phyloP scores from a whole-genome alignment of 768 basidiomycete genomes.

The Chlorophyllum brunneum region DNA sequence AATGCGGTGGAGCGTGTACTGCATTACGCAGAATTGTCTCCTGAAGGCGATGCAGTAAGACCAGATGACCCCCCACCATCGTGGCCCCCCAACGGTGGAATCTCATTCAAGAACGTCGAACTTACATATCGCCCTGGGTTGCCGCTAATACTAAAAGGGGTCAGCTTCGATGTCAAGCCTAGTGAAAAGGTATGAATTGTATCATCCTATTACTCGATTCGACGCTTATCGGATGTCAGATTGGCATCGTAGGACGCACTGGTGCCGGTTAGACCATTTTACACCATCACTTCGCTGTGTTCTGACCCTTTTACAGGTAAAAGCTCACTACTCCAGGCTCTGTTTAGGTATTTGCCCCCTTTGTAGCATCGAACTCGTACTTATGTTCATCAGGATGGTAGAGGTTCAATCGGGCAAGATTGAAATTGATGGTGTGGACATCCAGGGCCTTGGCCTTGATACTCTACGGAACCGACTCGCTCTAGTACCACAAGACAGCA shows the following conservation, averaged over 20 bases:
- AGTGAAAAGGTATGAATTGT: conserved; percentile 56
- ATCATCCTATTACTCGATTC: neutral
- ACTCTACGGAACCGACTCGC: conserved; percentile 50
- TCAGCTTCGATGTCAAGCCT: conserved; percentile 50
- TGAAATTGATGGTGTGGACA: conserved; percentile 53
- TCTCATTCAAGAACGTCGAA: conserved; percentile 55
- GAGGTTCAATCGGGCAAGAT: conserved; percentile 57
- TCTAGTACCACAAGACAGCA: conserved; percentile 65
- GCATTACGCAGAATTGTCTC: conserved; percentile 60
- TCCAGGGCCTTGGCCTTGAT: conserved; percentile 49
- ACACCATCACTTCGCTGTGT: neutral
- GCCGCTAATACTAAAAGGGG: conserved; percentile 58
- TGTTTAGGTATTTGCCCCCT: conserved; percentile 36
- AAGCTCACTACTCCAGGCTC: conserved; percentile 53
- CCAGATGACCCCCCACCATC: conserved; percentile 41
- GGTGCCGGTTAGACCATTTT: conserved; percentile 31
- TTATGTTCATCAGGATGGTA: conserved; percentile 40
- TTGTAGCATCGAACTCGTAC: neutral
- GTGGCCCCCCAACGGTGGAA: conserved; percentile 50
- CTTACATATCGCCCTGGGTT: conserved; percentile 58
- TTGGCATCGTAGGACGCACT: conserved; percentile 46
- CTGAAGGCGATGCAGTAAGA: conserved; percentile 45
- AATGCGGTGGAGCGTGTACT: conserved; percentile 68
- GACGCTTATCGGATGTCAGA: conserved; percentile 18
- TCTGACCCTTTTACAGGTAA: conserved; percentile 34